Conservation (phyloP, 73 alveolate species). For the Stentor coeruleus region DNA sequence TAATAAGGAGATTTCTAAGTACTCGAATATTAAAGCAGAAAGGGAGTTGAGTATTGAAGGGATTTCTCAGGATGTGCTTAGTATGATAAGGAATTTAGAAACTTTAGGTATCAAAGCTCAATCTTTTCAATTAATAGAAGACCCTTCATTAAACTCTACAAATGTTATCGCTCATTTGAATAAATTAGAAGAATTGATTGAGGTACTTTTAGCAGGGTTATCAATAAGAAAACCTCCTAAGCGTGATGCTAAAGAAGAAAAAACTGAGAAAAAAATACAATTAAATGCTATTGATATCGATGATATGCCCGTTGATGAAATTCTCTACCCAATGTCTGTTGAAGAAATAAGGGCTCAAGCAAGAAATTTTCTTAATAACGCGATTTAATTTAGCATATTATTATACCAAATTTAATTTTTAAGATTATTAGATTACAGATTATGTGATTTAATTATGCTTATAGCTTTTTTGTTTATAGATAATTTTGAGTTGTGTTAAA, state of each 20-base stretch:
- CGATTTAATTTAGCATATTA: no score
- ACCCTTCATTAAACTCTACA: slow-evolving; percentile 12
- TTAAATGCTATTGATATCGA: not conserved
- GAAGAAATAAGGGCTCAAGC: not conserved
- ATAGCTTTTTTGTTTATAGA: no score
- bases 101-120: not conserved
- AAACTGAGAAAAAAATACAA: not conserved
- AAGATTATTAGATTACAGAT: no score
- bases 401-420: no score
- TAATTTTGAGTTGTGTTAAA: no score
- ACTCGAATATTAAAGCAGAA: not conserved
- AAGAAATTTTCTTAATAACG: not conserved
- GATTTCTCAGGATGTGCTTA: not conserved
- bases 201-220: not conserved
- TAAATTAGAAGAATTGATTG: not conserved
- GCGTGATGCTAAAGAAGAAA: not conserved
- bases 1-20: not conserved
- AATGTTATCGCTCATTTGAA: not conserved
- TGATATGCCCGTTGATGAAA: not conserved
- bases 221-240: not conserved
- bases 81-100: not conserved
- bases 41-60: not conserved
- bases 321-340: not conserved
- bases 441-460: no score
- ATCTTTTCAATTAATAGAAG: not conserved